Percentiles rank a stretch among this genome's conserved stretches.
Conservation (phyloP, 202 grass and related monocot species). For the Setaria viridis region DNA sequence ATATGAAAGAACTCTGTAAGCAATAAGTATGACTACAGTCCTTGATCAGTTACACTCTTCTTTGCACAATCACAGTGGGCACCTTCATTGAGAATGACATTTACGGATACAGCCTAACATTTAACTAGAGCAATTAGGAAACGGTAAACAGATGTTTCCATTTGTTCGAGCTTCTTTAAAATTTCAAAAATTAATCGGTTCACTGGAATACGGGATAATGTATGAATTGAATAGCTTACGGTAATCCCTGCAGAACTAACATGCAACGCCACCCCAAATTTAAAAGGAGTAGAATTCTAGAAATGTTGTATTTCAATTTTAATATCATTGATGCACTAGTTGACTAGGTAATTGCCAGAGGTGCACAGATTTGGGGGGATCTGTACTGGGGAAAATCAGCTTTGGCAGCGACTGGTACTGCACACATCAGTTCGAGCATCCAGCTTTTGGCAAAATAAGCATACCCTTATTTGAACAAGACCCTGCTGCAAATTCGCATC, state of each 20-base stretch:
- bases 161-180: background rate
- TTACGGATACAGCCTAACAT: background rate
- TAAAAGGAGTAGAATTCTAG: background rate
- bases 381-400: background rate
- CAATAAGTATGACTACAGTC: background rate
- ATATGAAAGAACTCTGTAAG: background rate
- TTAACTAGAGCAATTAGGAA: slow-evolving; percentile 9
- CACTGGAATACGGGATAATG: background rate
- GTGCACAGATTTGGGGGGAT: background rate
- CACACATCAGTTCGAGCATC: background rate
- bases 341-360: background rate
- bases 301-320: background rate
- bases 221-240: background rate
- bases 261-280: background rate
- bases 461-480: background rate
- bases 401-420: background rate
- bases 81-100: background rate
- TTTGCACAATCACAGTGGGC: background rate
- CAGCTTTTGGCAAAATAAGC: background rate
- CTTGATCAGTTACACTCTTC: background rate
- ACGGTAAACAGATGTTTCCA: background rate
- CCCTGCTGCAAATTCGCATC: background rate
- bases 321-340: background rate
- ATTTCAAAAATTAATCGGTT: background rate
- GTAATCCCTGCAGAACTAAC: background rate